Evolutionary conservation across 148 eudicot genomes (phyloP).

Genomic region (Fagopyrum esculentum): DNA sequence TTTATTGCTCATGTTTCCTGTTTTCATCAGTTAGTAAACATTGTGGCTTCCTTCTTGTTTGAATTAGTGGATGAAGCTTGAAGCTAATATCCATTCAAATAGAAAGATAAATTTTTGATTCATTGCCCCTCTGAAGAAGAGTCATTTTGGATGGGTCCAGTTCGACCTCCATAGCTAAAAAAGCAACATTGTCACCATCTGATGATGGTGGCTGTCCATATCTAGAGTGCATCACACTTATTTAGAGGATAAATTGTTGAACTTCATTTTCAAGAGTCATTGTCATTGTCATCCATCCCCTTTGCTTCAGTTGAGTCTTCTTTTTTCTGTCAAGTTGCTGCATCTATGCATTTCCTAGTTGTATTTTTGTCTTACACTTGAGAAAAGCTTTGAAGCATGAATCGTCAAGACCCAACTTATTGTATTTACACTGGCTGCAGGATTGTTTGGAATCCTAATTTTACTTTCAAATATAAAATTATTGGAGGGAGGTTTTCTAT

Average conservation of each 20-base stretch:
- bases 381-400: neutral
- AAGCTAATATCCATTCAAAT: neutral
- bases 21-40: neutral
- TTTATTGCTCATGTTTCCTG: neutral
- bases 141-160: neutral
- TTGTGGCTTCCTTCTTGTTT: neutral
- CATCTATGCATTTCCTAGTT: neutral
- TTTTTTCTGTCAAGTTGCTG: neutral
- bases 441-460: too few species aligned
- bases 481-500: too few species aligned
- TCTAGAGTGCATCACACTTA: neutral
- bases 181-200: neutral
- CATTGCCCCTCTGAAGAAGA: neutral
- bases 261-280: neutral
- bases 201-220: slow-evolving; percentile 1
- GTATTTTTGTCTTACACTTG: neutral
- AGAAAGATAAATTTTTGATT: neutral
- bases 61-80: neutral
- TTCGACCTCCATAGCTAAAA: neutral
- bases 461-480: too few species aligned
- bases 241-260: neutral
- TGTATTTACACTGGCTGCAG: neutral
- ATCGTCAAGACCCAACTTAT: neutral
- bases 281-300: neutral
- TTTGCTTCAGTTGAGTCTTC: neutral